Percentiles rank a stretch among this genome's conserved stretches.
Evolutionary conservation across 495 filamentous ascomycete species (phyloP).

Genomic region (Letharia lupina): DNA sequence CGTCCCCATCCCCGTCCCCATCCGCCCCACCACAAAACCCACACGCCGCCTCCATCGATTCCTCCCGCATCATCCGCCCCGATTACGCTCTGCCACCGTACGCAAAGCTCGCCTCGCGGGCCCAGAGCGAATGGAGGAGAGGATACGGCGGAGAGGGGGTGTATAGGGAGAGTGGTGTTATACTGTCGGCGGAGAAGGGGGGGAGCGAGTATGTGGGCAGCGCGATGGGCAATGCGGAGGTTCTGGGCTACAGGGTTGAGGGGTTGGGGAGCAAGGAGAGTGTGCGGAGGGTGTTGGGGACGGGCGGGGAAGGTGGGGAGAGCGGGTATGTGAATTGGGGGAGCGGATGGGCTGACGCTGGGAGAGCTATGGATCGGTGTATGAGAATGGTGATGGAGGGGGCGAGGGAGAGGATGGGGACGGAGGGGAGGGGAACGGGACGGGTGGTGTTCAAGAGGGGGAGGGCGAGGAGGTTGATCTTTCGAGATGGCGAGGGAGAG

Average conservation of each 20-base stretch:
- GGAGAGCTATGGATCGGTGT: slow-evolving; percentile 56
- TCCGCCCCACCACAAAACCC: slow-evolving; percentile 33
- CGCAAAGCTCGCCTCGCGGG: slow-evolving; percentile 55
- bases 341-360: slow-evolving; percentile 81
- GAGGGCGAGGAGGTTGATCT: slow-evolving; percentile 51
- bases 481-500: slow-evolving; percentile 17
- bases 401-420: slow-evolving; percentile 46
- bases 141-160: slow-evolving; percentile 45
- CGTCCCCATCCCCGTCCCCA: too few relatives aligned
- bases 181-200: slow-evolving; percentile 48
- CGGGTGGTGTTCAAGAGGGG: slow-evolving; percentile 34
- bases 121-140: slow-evolving; percentile 61
- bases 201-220: slow-evolving; percentile 56
- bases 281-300: slow-evolving; percentile 36
- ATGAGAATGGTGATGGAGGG: slow-evolving; percentile 50
- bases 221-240: slow-evolving; percentile 34
- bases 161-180: slow-evolving; percentile 68
- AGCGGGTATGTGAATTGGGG: slow-evolving; percentile 74
- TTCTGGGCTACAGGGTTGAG: slow-evolving; percentile 30
- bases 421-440: background rate
- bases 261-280: slow-evolving; percentile 39
- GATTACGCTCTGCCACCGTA: slow-evolving; percentile 75
- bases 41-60: slow-evolving; percentile 65
- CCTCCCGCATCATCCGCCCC: slow-evolving; percentile 67
- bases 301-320: slow-evolving; percentile 43